Evolutionary conservation across 352 stramenopile species (phyloP), one percentile per base, ranked within the genome.

Genomic region (Phytophthora megakarya): DNA sequence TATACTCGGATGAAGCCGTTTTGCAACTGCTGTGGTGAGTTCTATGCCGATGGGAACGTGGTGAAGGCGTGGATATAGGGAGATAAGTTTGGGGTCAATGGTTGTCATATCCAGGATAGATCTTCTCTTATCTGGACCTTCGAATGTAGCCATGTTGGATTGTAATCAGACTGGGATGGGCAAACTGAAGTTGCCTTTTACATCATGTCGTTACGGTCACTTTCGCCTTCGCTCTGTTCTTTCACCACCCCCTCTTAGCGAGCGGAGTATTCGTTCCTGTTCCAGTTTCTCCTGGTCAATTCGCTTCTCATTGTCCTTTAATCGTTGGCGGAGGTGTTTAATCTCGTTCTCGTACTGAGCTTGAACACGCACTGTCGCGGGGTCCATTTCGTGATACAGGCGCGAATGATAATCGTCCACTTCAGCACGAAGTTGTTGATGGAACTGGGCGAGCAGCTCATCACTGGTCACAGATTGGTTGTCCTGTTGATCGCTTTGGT

Each of bases 331-430:
- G 9, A 76, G 39, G 15, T 52, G 45, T 23, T 70, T 46, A 28
- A 49, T 67, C 48, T 75, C 52, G n/a, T 75, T 43, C 21, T 70
- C 32, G 10, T 76, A 61, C 18, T 75, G 66, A 25, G 61, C 37
- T 12, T 43, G 60, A 16, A 72, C 49, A 1, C 70, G 72, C n/a
- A 62, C 67, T 22, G 66, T 69, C 15, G 60, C 63, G 0, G 76
- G 67, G 43, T 81, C 67, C 53, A 80, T 40, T 51, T 84, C 70
- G 12, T 64, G 59, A 11, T 74, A 65, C 13, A 84, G 28, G 19
- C 70, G 75, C 11, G 32, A 32, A 43, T 78, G 75, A 43, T 67
- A 78, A 13, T 47, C 72, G n/a, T 50, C 40, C 5, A 84, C 60
- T 68, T 81, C 70, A 25, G 23, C 48, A 3, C 65, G 46, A 15